Base-by-base conservation (phyloP, 208 protist species). In the Porcisia hertigi region DNA sequence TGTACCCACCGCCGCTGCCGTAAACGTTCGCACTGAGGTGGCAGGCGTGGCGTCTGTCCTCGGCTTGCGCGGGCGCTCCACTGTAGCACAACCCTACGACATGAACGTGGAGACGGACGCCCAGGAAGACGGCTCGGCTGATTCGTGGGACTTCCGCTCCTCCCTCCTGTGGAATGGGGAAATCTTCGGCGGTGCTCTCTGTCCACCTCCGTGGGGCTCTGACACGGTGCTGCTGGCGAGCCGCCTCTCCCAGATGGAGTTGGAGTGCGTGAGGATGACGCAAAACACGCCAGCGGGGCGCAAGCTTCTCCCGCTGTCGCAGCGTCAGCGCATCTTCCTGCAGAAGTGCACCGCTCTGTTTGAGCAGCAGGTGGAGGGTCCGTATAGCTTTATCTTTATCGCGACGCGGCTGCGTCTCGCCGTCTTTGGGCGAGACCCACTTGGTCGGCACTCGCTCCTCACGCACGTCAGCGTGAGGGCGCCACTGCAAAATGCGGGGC, bases 111-210 rank as follows among this genome's bases (percentile, higher is more conserved):
- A 82, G 47, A 79, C 77, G 8, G 85, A 90, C 58, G 58, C 83
- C 9, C 79, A 84, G 43, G 88, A 85, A 39, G 77, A 77, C n/a
- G 49, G 71, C 23, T 60, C 80, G 58, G 45, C 43, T 30, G 81
- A 79, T 45, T 54, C 63, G 63, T 67, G 60, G 73, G 76, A 79
- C 67, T 72, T 53, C 57, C 74, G 64, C 39, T 86, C 84, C 34
- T 97, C 91, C 47, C 80, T 97, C 77, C 47, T 92, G 79, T 95
- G 89, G 91, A 97, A 97, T 76, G 93, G 93, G 0, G 93, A 97
- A 73, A 90, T 97, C 52, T 97, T 97, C 74, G 86, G 87, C 53
- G 93, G 93, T 12, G 47, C 79, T 16, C 66, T 97, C 54, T 88
- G 88, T 54, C 84, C 90, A 3, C 79, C 90, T 20, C 80, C 86